Percentiles rank a stretch among this genome's conserved stretches.
Evolutionary conservation across 768 basidiomycete genomes (phyloP).

Genomic region (Russula virescens): DNA sequence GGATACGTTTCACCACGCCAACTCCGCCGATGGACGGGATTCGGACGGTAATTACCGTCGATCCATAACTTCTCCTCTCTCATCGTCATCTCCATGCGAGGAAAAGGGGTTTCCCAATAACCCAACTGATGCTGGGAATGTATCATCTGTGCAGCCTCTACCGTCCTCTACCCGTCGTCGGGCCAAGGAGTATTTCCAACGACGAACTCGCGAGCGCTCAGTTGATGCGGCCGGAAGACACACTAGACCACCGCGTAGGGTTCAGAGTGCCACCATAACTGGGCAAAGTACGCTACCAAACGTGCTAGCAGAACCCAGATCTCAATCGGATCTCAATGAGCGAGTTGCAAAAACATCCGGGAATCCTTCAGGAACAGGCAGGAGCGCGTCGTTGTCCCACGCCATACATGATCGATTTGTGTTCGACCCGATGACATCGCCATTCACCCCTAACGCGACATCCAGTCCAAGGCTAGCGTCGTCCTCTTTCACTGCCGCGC

Average conservation of each 20-base stretch:
- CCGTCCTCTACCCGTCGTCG: constrained; percentile 18
- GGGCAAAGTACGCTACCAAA: background rate
- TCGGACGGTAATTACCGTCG: background rate
- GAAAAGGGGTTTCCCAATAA: background rate
- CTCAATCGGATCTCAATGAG: background rate
- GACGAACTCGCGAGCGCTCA: constrained; percentile 22
- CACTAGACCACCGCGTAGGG: background rate
- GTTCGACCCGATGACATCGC: constrained; percentile 18
- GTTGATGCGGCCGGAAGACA: constrained; percentile 4
- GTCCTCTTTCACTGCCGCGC: background rate
- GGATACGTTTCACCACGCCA: background rate
- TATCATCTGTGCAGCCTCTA: constrained; percentile 9
- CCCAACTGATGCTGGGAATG: background rate
- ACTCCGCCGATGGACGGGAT: background rate
- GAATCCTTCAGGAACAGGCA: background rate
- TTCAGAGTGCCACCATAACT: background rate
- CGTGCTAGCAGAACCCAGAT: background rate
- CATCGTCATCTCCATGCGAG: background rate
- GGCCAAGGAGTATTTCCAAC: constrained; percentile 22
- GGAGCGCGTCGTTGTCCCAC: background rate
- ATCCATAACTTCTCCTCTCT: background rate
- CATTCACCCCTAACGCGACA: constrained; percentile 22
- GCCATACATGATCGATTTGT: constrained; percentile 7
- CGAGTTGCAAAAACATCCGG: background rate
- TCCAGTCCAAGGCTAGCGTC: constrained; percentile 20